Base-by-base conservation (phyloP, 768 basidiomycete genomes). In the Boletellus ananiceps region DNA sequence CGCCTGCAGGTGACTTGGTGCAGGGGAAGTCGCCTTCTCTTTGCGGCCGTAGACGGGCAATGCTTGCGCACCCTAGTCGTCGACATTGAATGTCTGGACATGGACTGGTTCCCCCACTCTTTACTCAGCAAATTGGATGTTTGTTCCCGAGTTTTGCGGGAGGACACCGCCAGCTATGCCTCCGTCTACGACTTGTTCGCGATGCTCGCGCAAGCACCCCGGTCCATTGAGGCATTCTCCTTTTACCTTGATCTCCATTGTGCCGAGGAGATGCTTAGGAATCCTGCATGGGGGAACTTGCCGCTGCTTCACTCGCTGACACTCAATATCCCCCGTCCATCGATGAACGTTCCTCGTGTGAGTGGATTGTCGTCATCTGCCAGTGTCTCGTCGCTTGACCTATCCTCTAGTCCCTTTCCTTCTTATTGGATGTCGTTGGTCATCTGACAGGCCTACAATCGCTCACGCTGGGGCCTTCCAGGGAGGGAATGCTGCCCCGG, bases 221-320 rank as follows among this genome's bases (percentile, higher is more conserved):
- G 5, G 27, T 43, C 49, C 33, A 8, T 59, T 21, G 44, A 44
- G 35, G 5, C 16, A 13, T 29, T 59, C 13, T 8, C 8, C n/a
- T 27, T 59, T 23, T 2, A 2, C n/a, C 0, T 55, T 5, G 15
- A 21, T 2, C 0, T 18, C 18, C 1, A 6, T 8, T 9, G 14
- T 37, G 15, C n/a, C 15, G 21, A 4, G 25, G 5, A 2, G 1
- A 41, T 47, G 5, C 46, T 59, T 18, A 15, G 35, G 12, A 21
- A 48, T 15, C 41, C 21, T 3, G 15, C 6, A 0, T 48, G 54
- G 54, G 33, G 11, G 39, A 49, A 38, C 3, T 18, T 51, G 4
- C 33, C 43, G 21, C 19, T 33, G 11, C 45, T 59, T 41, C 43
- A 37, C 43, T 59, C 57, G 31, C 33, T 59, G n/a, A 41, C 35